These are phyloP conservation scores for Geoglossum cookeanum DNA, from an alignment of 2,329 filamentous ascomycete species.

Conservation along the genomic window DNA sequence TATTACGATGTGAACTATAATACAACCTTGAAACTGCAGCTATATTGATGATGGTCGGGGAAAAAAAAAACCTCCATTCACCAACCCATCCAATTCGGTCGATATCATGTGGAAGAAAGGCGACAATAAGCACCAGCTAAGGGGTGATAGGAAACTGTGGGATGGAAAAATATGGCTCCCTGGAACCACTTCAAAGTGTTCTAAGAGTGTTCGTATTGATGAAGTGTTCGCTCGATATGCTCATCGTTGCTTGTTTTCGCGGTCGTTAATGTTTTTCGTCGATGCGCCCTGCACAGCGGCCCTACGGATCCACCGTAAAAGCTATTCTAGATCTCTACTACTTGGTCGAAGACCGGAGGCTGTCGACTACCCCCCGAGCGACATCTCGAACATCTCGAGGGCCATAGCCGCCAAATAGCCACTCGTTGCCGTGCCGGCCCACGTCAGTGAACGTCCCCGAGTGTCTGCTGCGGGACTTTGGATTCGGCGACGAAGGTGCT, in stretches of 20 bases:
- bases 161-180: background rate
- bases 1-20: background rate
- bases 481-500: background rate
- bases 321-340: background rate
- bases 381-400: slow-evolving; percentile 24
- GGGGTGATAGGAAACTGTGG: background rate
- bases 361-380: slow-evolving; percentile 6
- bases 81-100: background rate
- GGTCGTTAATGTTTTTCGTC: background rate
- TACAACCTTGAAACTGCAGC: background rate
- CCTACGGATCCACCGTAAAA: background rate
- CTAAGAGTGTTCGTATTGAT: background rate
- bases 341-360: background rate
- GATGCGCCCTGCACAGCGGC: background rate
- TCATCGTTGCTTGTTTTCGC: background rate
- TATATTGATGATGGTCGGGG: background rate
- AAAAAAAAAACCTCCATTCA: background rate
- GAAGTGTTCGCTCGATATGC: background rate
- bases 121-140: background rate
- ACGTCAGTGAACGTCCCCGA: slow-evolving; percentile 24
- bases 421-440: slow-evolving; percentile 31
- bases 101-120: background rate
- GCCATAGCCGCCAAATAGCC: slow-evolving; percentile 31
- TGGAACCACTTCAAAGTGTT: background rate
- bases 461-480: slow-evolving; percentile 12